These are phyloP conservation scores for Lecanicillium sp. DNA, from an alignment of 2,329 filamentous ascomycete species.

Conservation along the genomic window DNA sequence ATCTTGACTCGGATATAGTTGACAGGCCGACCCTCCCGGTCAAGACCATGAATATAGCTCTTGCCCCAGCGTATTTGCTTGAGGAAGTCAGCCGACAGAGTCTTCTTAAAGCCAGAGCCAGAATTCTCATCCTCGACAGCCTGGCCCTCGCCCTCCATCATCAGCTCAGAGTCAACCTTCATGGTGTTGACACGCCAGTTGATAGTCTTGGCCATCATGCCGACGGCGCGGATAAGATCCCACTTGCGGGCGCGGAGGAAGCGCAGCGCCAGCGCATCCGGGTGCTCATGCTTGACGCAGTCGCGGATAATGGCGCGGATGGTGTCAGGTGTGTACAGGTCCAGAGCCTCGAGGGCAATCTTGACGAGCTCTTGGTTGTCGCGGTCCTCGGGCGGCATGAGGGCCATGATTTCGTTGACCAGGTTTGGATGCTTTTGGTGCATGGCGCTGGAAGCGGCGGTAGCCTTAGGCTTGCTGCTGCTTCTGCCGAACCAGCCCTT, in stretches of 20 bases:
- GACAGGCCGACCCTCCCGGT: conserved; percentile 70
- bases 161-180: conserved; percentile 76
- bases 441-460: conserved; percentile 33
- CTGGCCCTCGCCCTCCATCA: conserved; percentile 58
- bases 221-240: conserved; percentile 78
- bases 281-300: conserved; percentile 86
- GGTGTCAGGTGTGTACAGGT: conserved; percentile 62
- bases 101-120: conserved; percentile 50
- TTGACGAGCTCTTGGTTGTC: conserved; percentile 85
- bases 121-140: conserved; percentile 48
- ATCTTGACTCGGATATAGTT: conserved; percentile 70
- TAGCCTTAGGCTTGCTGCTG: conserved; percentile 44
- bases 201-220: conserved; percentile 86
- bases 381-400: conserved; percentile 43
- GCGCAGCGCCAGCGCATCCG: conserved; percentile 67
- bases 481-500: too few relatives aligned
- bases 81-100: conserved; percentile 63
- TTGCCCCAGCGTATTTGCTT: conserved; percentile 75
- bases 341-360: conserved; percentile 69
- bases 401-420: conserved; percentile 24
- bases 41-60: conserved; percentile 74
- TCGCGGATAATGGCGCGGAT: conserved; percentile 71
- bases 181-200: conserved; percentile 73
- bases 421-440: conserved; percentile 35
- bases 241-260: conserved; percentile 79